Percentiles rank a stretch among this genome's conserved stretches.
phyloP scores from a whole-genome alignment of 2,329 filamentous ascomycete genomes.

The Aspergillus sp. region DNA sequence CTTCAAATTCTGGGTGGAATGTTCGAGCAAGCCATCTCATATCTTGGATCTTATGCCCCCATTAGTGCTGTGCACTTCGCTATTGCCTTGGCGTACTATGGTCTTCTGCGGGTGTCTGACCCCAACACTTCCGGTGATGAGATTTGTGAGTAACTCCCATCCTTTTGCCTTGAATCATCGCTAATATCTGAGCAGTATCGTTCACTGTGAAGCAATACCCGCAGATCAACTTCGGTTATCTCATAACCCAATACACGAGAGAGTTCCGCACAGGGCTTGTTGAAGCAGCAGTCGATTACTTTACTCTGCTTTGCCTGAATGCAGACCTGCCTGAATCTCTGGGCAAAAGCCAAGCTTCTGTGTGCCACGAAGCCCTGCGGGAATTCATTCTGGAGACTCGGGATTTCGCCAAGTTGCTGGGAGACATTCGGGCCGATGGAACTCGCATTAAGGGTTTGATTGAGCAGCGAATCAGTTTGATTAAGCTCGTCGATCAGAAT shows the following conservation, averaged over 20 bases:
- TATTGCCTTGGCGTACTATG: conserved; percentile 84
- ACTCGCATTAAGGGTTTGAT: conserved; percentile 82
- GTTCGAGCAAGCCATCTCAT: conserved; percentile 90
- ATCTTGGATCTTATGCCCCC: conserved; percentile 87
- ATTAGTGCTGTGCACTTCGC: conserved; percentile 94
- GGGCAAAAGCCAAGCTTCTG: conserved; percentile 71
- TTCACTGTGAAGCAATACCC: conserved; percentile 55
- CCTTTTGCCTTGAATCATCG: background rate
- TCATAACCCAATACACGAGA: conserved; percentile 91
- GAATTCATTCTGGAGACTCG: conserved; percentile 95
- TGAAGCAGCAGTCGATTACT: conserved; percentile 87
- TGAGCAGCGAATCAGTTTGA: conserved; percentile 77
- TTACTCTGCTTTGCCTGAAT: conserved; percentile 88
- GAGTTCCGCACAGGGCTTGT: conserved; percentile 92
- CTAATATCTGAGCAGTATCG: conserved; percentile 45
- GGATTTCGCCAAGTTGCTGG: conserved; percentile 90
- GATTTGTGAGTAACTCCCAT: conserved; percentile 44
- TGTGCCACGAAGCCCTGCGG: conserved; percentile 89
- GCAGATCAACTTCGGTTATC: conserved; percentile 90
- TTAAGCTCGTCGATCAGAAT: conserved; percentile 73
- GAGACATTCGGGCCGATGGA: conserved; percentile 85
- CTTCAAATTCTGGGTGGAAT: conserved; percentile 85
- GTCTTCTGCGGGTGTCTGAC: conserved; percentile 81
- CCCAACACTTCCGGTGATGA: conserved; percentile 72
- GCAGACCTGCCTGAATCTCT: conserved; percentile 72